A percentile compares a stretch with the other conserved stretches of the same genome.
Conservation (phyloP, 2,329 filamentous ascomycete species). For the Colletotrichum siamense region DNA sequence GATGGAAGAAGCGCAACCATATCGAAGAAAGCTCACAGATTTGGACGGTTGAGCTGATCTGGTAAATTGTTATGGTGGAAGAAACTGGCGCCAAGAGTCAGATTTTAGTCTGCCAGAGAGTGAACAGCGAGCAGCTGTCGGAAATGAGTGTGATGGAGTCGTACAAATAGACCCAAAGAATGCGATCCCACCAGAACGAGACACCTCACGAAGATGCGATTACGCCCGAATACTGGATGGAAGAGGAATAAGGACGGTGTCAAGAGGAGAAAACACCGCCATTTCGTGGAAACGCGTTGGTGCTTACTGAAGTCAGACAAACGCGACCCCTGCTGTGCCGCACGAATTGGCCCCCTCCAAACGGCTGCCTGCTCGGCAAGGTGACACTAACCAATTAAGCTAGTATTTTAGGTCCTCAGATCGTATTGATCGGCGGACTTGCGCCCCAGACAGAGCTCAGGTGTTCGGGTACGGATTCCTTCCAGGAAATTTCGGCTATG, state of each 20-base stretch:
- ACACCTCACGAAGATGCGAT: neutral
- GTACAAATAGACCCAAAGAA: neutral
- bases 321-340: neutral
- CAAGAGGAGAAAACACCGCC: neutral
- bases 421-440: neutral
- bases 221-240: neutral
- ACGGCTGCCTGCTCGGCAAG: neutral
- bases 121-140: neutral
- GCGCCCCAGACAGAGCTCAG: neutral
- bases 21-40: too few relatives aligned
- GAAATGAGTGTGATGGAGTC: neutral
- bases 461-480: neutral
- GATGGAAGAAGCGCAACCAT: neutral
- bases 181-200: neutral
- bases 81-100: neutral
- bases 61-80: neutral
- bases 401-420: neutral
- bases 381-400: neutral
- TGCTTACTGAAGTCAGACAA: neutral
- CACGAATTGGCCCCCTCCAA: neutral
- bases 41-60: rapidly evolving
- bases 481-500: neutral
- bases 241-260: neutral
- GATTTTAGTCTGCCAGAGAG: neutral
- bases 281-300: neutral